Conservation (phyloP, 2,329 filamentous ascomycete species). For the Epichloe hybrida region DNA sequence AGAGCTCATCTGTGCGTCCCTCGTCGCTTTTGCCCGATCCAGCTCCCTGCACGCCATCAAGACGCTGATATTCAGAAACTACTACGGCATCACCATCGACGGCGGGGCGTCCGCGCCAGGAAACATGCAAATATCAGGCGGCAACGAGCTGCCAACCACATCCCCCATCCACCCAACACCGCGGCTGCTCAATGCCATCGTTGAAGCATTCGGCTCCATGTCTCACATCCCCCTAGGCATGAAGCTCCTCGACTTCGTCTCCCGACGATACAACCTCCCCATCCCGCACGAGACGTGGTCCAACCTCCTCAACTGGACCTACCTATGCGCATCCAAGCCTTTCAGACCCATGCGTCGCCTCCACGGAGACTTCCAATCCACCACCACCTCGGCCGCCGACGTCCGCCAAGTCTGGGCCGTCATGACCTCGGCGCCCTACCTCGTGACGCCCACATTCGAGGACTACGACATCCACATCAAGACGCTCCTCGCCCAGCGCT, state of each 20-base stretch:
- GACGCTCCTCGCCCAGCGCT: conserved; percentile 19
- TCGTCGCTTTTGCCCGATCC: conserved; percentile 29
- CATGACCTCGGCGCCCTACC: conserved; percentile 46
- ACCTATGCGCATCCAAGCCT: conserved; percentile 35
- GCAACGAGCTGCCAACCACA: conserved; percentile 27
- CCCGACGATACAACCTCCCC: conserved; percentile 41
- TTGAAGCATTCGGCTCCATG: conserved; percentile 54
- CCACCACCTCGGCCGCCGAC: conserved; percentile 26
- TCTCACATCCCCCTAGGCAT: conserved; percentile 46
- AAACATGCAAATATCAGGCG: conserved; percentile 16
- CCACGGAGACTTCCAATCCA: conserved; percentile 15
- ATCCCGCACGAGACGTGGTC: conserved; percentile 49
- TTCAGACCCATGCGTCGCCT: conserved; percentile 22
- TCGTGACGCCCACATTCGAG: conserved; percentile 40
- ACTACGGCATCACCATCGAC: conserved; percentile 17
- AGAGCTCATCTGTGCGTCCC: conserved; percentile 24
- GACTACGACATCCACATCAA: conserved; percentile 37
- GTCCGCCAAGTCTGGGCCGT: conserved; percentile 41
- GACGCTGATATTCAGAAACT: conserved; percentile 18
- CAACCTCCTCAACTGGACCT: conserved; percentile 54
- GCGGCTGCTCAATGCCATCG: conserved; percentile 50
- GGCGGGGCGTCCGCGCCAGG: conserved; percentile 7
- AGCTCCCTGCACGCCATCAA: conserved; percentile 21
- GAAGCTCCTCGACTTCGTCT: conserved; percentile 48
- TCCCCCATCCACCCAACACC: conserved; percentile 45